Evolutionary conservation across 2,329 filamentous ascomycete genomes (phyloP), one percentile per base, ranked within the genome.

Genomic region (Paramyrothecium sp.): DNA sequence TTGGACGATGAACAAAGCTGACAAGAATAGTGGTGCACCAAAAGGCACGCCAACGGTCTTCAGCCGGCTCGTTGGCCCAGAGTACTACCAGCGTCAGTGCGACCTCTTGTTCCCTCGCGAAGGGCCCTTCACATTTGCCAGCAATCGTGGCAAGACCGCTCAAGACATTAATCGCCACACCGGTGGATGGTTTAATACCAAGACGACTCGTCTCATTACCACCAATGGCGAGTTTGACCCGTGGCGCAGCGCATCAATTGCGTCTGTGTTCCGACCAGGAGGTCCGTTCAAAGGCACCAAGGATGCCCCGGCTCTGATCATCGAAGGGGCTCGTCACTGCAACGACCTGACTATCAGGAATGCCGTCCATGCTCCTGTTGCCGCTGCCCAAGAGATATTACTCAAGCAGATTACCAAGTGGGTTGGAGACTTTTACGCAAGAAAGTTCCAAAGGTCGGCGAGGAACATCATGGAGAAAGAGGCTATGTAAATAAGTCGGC

Each of bases 181-280:
- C 0, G 73, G 78, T 22, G 85, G 86, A 33, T 88, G 86, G 85
- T 58, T 68, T 56, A 68, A 78, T 22, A 77, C 75, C 41, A 70
- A 82, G 55, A 81, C 78, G 2, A 81, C 78, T 17, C 78, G 84
- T 2, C 70, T 89, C 21, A 74, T 87, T 23, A 87, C 80, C 74
- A 76, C 79, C 7, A 87, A 87, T 62, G 85, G 80, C 48, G 75
- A 84, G 67, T 82, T 74, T 56, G 85, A 88, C 65, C 85, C 85
- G 7, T 88, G 85, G 85, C 75, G 79, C 34, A 77, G 81, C 3
- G 76, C 80, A 0, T 78, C 78, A 3, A 78, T 87, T 1, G 80
- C 78, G 1, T 82, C 81, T 19, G 73, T 77, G 23, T 78, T 79
- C 65, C 75, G 84, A 20, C 82, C 83, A 0, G 81, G 77, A 7